Evolutionary conservation across 2,329 filamentous ascomycete species (phyloP).

Genomic region (Epichloe glyceriae): DNA sequence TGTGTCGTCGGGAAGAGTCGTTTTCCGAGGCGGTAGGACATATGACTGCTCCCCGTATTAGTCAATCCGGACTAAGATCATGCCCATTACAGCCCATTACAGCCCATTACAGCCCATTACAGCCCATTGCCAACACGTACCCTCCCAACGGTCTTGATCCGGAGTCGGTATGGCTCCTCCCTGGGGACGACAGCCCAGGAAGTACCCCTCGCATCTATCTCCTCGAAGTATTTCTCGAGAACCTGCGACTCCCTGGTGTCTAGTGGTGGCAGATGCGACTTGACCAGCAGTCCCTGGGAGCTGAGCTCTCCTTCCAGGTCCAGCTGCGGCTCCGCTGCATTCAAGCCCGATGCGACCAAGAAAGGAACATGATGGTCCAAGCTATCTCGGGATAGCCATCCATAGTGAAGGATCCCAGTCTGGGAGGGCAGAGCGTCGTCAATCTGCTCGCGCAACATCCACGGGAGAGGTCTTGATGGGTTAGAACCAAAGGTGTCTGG

Average conservation of each 20-base stretch:
- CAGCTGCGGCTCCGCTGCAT: slow-evolving; percentile 26
- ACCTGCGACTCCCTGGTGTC: slow-evolving; percentile 50
- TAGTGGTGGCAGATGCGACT: slow-evolving; percentile 57
- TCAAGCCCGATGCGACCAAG: slow-evolving; percentile 67
- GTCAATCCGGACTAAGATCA: slow-evolving; percentile 14
- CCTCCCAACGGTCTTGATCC: slow-evolving; percentile 63
- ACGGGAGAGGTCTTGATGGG: not conserved
- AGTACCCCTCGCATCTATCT: slow-evolving; percentile 48
- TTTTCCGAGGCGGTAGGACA: slow-evolving; percentile 43
- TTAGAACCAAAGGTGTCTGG: slow-evolving; percentile 9
- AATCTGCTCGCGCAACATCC: slow-evolving; percentile 1
- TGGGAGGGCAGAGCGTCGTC: slow-evolving; percentile 7
- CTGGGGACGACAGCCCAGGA: slow-evolving; percentile 54
- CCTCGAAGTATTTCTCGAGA: slow-evolving; percentile 52
- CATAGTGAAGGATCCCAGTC: slow-evolving; percentile 35
- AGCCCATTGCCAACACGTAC: slow-evolving; percentile 37
- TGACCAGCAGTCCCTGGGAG: slow-evolving; percentile 47
- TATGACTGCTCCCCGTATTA: slow-evolving; percentile 29
- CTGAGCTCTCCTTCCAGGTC: slow-evolving; percentile 37
- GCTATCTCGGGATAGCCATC: slow-evolving; percentile 67
- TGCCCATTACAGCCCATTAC: not conserved
- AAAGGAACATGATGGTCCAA: slow-evolving; percentile 79
- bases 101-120: no score
- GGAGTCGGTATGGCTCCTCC: slow-evolving; percentile 45
- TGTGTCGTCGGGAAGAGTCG: slow-evolving; percentile 37